phyloP scores from a whole-genome alignment of 108 stramenopile genomes.

The Cyclostephanos invisitatus region DNA sequence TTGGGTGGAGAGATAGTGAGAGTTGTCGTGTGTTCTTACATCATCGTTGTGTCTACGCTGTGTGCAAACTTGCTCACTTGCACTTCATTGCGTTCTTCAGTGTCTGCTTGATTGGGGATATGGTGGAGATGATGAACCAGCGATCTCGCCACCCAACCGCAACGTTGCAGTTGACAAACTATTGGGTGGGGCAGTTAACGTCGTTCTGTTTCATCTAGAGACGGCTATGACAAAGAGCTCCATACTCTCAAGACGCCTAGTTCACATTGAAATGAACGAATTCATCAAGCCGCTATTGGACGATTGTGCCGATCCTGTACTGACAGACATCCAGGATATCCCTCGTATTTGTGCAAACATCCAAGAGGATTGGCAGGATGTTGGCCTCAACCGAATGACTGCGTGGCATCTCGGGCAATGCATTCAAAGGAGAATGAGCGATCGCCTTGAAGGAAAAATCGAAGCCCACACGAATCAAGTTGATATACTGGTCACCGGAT shows the following conservation, averaged over 20 bases:
- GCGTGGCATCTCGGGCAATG: conserved; percentile 55
- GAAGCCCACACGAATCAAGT: conserved; percentile 26
- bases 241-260: conserved; percentile 29
- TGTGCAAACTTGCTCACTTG: too few relatives aligned
- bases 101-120: conserved; percentile 51
- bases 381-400: conserved; percentile 52
- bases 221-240: conserved; percentile 1
- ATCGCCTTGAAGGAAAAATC: conserved; percentile 31
- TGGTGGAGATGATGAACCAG: conserved; percentile 22
- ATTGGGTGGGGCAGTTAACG: conserved; percentile 42
- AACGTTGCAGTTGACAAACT: conserved; percentile 23
- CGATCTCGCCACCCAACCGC: conserved; percentile 50
- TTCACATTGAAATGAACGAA: conserved; percentile 48
- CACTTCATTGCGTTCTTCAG: too few relatives aligned
- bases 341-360: conserved; percentile 34
- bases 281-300: conserved; percentile 47
- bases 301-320: conserved; percentile 39
- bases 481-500: conserved; percentile 63
- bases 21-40: too few relatives aligned
- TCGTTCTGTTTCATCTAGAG: conserved; percentile 45
- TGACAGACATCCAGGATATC: conserved; percentile 48
- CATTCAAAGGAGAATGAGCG: conserved; percentile 38
- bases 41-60: too few relatives aligned
- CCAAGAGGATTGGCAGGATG: conserved; percentile 50
- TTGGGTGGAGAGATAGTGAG: conserved; percentile 44